Evolutionary conservation across 179 eudicot species (phyloP).

Genomic region (Silene coronaria): DNA sequence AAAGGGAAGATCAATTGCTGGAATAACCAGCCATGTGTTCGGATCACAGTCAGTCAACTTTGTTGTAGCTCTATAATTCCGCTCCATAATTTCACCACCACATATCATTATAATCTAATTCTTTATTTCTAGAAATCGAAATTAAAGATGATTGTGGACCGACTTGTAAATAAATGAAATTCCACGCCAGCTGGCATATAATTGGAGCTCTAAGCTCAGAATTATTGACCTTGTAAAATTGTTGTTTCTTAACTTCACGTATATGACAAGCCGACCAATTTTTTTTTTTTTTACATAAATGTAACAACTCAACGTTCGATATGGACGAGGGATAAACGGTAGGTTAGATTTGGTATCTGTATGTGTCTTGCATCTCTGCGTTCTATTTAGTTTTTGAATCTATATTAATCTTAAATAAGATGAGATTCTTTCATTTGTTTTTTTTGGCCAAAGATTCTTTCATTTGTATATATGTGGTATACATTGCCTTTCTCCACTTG

Average conservation of each 20-base stretch:
- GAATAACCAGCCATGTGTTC: no score
- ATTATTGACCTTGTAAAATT: background rate
- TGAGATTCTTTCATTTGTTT: background rate
- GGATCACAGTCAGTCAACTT: no score
- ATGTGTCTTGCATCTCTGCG: background rate
- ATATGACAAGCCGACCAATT: conserved; percentile 9
- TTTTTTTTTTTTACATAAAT: background rate
- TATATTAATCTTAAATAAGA: background rate
- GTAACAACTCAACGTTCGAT: background rate
- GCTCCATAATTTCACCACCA: background rate
- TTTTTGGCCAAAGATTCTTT: background rate
- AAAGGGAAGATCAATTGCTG: no score
- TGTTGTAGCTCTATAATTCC: background rate
- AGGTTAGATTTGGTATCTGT: background rate
- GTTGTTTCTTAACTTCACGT: background rate
- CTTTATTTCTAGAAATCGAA: background rate
- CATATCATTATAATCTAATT: background rate
- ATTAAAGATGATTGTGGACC: background rate
- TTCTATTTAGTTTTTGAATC: background rate
- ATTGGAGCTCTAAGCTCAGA: background rate
- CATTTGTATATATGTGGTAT: background rate
- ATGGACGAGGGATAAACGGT: background rate
- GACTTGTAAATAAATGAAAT: background rate
- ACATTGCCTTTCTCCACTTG: background rate
- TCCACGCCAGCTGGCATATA: background rate